Base-by-base conservation (phyloP, 2,329 filamentous ascomycete genomes). In the Aciculosporium take region DNA sequence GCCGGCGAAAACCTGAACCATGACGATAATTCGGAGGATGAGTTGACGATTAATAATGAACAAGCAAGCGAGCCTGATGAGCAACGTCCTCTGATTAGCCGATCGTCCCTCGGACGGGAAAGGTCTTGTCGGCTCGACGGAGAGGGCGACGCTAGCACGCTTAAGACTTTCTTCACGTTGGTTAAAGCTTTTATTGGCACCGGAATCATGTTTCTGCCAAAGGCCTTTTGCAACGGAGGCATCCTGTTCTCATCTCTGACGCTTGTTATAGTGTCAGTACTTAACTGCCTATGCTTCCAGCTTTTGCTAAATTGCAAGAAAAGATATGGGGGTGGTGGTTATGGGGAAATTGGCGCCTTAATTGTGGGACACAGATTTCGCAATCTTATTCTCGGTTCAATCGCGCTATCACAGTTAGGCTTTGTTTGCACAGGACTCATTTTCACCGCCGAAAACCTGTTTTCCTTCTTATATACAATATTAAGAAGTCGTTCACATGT, bases 151-250 rank as follows among this genome's bases (percentile, higher is more conserved):
- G 79, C 82, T 2, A 71, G 72, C 40, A 79, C 73, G n/a, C 61
- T 71, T 30, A 82, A 84, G 62, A 79, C 82, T 0, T 87, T 87
- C 60, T 85, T 86, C 57, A 87, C 81, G 0, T 65, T 86, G 8
- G 64, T 87, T 39, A 87, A 87, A 57, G 81, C 82, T 1, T 87
- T 87, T 51, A 73, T 87, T 41, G 82, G 82, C 37, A 87, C 82
- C 0, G 82, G 82, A 46, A 86, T 87, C 56, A 84, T 87, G 76
- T 87, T 87, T 53, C 58, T 87, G 34, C 82, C 82, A 36, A 86
- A 84, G 54, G 82, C 82, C 0, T 87, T 86, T 61, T 75, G 76
- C 53, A 87, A 87, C 48, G 82, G 82, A 28, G 82, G 82, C 20
- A 78, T 87, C 39, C 63, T 85, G 9, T 87, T 87, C 55, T 85